Conservation (phyloP, 2,329 filamentous ascomycete genomes). For the Helotiales sp. region DNA sequence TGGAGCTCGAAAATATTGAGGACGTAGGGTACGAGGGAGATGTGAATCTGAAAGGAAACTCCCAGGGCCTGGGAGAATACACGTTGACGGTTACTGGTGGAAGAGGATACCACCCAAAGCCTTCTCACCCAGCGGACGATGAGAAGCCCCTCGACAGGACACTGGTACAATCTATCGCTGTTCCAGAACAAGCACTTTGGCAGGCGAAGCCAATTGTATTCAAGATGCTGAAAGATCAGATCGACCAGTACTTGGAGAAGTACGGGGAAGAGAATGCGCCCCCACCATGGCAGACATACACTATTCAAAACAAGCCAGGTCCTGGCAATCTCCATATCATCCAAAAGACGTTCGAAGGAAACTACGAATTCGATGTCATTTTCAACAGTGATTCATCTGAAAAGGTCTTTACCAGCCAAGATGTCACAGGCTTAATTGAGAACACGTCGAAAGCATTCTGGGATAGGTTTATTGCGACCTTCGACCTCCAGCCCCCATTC, state of each 20-base stretch:
- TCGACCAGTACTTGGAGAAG: constrained; percentile 58
- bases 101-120: constrained; percentile 57
- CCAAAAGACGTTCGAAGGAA: constrained; percentile 86
- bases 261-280: constrained; percentile 68
- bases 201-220: constrained; percentile 74
- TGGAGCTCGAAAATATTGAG: constrained; percentile 60
- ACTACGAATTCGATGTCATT: constrained; percentile 91
- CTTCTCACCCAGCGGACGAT: constrained; percentile 65
- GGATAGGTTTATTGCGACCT: constrained; percentile 70
- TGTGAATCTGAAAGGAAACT: constrained; percentile 70
- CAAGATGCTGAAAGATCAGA: constrained; percentile 60
- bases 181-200: constrained; percentile 74
- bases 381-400: constrained; percentile 76
- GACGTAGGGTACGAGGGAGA: constrained; percentile 54
- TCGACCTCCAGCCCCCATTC: constrained; percentile 77
- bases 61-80: constrained; percentile 74
- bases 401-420: constrained; percentile 55
- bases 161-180: constrained; percentile 68
- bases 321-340: constrained; percentile 81
- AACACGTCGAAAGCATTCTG: constrained; percentile 67
- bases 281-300: constrained; percentile 83
- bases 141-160: constrained; percentile 75
- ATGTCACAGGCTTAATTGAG: constrained; percentile 70
- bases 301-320: constrained; percentile 67
- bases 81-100: constrained; percentile 76